These are phyloP conservation scores for Scheffersomyces coipomensis DNA, from an alignment of 805 yeast genomes.

Conservation along the genomic window DNA sequence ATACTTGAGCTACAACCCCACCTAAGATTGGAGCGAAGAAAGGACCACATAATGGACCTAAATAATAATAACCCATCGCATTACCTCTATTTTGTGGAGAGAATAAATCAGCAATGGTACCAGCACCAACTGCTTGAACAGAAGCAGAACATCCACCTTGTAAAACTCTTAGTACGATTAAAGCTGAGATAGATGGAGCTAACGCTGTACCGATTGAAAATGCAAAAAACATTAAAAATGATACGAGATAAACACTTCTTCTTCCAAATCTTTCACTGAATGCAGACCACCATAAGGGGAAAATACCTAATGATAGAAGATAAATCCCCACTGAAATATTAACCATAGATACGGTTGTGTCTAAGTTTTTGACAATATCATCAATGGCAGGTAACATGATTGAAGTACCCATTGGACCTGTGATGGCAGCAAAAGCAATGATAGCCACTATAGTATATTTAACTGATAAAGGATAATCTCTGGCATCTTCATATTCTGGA, in stretches of 20 bases:
- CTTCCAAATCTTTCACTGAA: conserved; percentile 76
- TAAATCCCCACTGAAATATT: conserved; percentile 82
- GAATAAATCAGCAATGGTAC: conserved; percentile 76
- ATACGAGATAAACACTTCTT: conserved; percentile 66
- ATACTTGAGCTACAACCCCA: conserved; percentile 64
- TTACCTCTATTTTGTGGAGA: conserved; percentile 67
- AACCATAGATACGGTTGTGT: conserved; percentile 59
- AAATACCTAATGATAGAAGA: conserved; percentile 67
- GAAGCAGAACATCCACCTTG: conserved; percentile 82
- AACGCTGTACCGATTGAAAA: conserved; percentile 74
- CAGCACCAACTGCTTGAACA: conserved; percentile 89
- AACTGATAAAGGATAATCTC: conserved; percentile 51
- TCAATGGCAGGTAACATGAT: conserved; percentile 77
- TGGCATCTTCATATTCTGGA: conserved; percentile 74
- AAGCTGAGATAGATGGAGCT: conserved; percentile 56
- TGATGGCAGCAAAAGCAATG: conserved; percentile 70
- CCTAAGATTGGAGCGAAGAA: conserved; percentile 76
- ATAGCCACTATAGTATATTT: conserved; percentile 60
- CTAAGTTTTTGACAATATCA: conserved; percentile 50
- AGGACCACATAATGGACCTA: conserved; percentile 83
- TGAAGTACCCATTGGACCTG: conserved; percentile 90
- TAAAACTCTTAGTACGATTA: conserved; percentile 68
- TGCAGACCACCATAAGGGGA: conserved; percentile 89
- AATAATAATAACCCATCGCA: conserved; percentile 76
- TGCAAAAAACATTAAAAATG: conserved; percentile 60